Evolutionary conservation across 2,329 filamentous ascomycete species (phyloP), one percentile per base, ranked within the genome.

Genomic region (Aspergillus hiratsukae): DNA sequence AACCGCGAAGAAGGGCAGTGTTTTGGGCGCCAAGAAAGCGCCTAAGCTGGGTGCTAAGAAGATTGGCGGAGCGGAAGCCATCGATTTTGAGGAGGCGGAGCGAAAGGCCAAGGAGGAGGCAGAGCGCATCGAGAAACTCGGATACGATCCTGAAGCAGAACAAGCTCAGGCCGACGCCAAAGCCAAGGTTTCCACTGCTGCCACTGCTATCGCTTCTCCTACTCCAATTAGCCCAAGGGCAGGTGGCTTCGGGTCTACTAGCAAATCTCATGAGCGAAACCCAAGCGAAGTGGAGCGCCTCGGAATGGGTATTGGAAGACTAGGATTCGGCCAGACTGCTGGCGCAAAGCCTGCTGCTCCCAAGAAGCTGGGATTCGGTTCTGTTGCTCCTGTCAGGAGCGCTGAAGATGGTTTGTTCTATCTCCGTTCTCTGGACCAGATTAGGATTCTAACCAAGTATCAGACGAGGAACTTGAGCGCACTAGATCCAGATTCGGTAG

Each of bases 21-120:
- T 97, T n/a, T 82, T 95, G 25, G 89, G 89, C 57, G 88, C 88
- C 31, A 94, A 93, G 80, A 94, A 92, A 80, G 81, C 81, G 6
- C 80, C 83, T 48, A 96, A 95, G 78, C 82, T 97, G 10, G 94
- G 93, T 37, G 93, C 87, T 28, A 97, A 97, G 84, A 97, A 97
- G 80, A 84, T 96, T 35, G 84, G 82, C 3, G 78, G 78, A 31
- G 83, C 80, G 48, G 89, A 92, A 63, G 78, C 86, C 11, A 92
- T 99, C 61, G 93, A 99, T 77, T 99, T 99, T 68, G 94, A 99
- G 62, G 94, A 93, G 73, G 94, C 92, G 3, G 94, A 99, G 80
- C 91, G 90, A 75, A 96, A 95, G 77, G 94, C 94, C 46, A 96
- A 93, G 74, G 94, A 97, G 75, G 94, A 99, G 75, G 94, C 92